These are phyloP conservation scores for Tuber melanosporum DNA, from an alignment of 495 filamentous ascomycete genomes.

Conservation along the genomic window DNA sequence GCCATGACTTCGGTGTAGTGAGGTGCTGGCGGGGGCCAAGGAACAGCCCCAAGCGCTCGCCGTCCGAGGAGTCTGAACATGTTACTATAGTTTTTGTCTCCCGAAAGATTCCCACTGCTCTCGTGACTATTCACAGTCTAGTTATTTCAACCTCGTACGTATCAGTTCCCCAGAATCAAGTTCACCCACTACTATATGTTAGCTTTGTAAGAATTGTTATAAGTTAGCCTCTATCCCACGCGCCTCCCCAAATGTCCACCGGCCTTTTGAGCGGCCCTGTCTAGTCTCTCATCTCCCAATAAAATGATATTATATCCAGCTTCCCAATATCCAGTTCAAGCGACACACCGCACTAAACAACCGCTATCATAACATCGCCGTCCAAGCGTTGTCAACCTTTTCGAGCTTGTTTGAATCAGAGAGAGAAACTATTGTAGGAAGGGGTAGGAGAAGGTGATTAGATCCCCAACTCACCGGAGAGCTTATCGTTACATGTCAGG, in stretches of 20 bases:
- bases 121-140: background rate
- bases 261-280: background rate
- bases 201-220: background rate
- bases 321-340: background rate
- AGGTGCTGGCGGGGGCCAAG: background rate
- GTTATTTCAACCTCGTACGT: background rate
- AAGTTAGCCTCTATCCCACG: background rate
- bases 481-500: background rate
- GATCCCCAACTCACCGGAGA: background rate
- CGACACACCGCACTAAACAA: background rate
- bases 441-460: background rate
- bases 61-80: conserved; percentile 4
- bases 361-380: background rate
- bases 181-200: background rate
- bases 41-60: background rate
- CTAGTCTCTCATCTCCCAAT: background rate
- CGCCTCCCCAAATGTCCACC: background rate
- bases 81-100: background rate
- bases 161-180: background rate
- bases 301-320: background rate
- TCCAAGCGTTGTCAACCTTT: background rate
- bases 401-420: background rate
- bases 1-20: background rate
- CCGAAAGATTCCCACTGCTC: background rate
- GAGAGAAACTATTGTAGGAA: background rate